Evolutionary conservation across 345 rosid species (phyloP), one percentile per base, ranked within the genome.

Genomic region (Adansonia digitata): DNA sequence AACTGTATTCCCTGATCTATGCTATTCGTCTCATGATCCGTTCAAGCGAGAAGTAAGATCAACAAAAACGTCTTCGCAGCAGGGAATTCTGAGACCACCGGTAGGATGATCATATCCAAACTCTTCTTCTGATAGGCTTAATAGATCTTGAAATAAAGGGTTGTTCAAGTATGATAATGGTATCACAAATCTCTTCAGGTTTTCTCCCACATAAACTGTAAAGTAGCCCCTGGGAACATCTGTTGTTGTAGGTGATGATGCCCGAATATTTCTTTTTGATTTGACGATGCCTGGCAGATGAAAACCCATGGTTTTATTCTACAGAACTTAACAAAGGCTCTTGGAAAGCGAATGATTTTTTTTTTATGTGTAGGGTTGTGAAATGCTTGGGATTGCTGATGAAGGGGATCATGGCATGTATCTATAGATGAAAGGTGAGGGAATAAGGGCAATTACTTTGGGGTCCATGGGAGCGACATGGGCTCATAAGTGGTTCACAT

Each of bases 71-170:
- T 80, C 84, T 78, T 83, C 82, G 3, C 46, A 68, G 73, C 85
- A 86, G 5, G 84, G 81, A 69, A 84, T 78, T 4, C 87, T 86
- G 55, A 84, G 83, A 37, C 81, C 81, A 0, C 85, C 87, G 78
- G 56, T 78, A 13, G 84, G 85, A 78, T 82, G 81, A 69, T 80
- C 35, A 37, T 72, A 82, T 24, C 89, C 84, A 20, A 81, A 83
- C 61, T 83, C 89, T 76, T 81, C 82, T 67, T 83, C 84, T 2
- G 81, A 78, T 31, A 34, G 73, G 27, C 64, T 52, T 17, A 86
- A 66, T 74, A 85, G 74, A 14, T 74, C 78, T 26, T 73, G 85
- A 24, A 85, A 83, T 40, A 77, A 48, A 71, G 79, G 77, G 8
- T 52, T 76, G 51, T 69, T 82, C 72, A 86, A 68, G 73, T 55